Evolutionary conservation across 495 filamentous ascomycete species (phyloP).

Genomic region (Hypoxylon cercidicola): DNA sequence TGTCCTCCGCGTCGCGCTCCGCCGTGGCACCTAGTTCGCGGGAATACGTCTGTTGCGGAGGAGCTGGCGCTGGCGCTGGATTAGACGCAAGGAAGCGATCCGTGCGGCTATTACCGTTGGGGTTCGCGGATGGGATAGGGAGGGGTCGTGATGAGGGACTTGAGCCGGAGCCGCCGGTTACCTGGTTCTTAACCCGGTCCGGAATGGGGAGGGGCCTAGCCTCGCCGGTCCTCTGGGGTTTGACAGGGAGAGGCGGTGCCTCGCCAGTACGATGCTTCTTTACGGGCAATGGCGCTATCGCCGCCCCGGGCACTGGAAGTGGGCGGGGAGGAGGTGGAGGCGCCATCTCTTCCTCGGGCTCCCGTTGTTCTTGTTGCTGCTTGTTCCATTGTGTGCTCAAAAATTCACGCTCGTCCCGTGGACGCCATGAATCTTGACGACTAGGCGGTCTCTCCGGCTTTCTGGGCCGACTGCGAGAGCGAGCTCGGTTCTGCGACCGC

Average conservation of each 20-base stretch:
- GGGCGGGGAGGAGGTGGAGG: conserved; percentile 57
- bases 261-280: conserved; percentile 53
- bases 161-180: conserved; percentile 30
- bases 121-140: conserved; percentile 44
- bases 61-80: conserved; percentile 48
- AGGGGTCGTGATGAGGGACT: conserved; percentile 45
- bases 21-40: conserved; percentile 66
- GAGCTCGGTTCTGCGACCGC: conserved; percentile 51
- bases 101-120: conserved; percentile 52
- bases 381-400: conserved; percentile 75
- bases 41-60: conserved; percentile 62
- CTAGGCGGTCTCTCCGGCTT: conserved; percentile 61
- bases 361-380: conserved; percentile 55
- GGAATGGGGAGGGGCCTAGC: conserved; percentile 47
- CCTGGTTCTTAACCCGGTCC: conserved; percentile 42
- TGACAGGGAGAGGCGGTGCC: conserved; percentile 42
- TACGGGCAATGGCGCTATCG: conserved; percentile 21
- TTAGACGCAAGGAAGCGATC: conserved; percentile 57
- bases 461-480: conserved; percentile 57
- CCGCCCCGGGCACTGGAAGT: conserved; percentile 37
- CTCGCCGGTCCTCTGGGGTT: conserved; percentile 52
- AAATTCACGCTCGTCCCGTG: conserved; percentile 78
- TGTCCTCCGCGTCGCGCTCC: conserved; percentile 76
- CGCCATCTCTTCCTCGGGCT: conserved; percentile 33
- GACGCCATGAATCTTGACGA: conserved; percentile 71